phyloP scores from a whole-genome alignment of 208 protist species.

The Acanthamoeba lenticulata region DNA sequence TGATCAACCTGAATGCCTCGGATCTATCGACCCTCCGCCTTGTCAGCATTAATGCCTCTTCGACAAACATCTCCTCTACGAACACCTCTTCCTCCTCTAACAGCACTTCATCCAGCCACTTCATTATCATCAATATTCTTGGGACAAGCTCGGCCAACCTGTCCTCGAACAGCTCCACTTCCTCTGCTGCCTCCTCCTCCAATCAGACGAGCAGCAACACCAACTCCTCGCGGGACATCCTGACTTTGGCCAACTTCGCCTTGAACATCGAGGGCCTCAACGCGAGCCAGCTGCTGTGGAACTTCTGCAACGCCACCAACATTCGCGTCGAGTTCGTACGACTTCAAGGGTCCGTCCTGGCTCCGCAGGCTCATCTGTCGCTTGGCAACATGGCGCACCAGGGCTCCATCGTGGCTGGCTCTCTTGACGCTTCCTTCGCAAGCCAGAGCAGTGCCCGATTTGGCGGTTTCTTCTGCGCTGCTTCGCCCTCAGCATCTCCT shows the following conservation, averaged over 20 bases:
- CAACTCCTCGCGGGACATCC: not conserved
- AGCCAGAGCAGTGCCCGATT: not conserved
- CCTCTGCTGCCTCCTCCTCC: not conserved
- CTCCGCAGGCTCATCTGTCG: not conserved
- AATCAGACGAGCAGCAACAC: too few species aligned
- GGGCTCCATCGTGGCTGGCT: not conserved
- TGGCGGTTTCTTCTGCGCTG: not conserved
- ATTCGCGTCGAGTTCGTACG: not conserved
- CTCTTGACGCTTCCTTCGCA: not conserved
- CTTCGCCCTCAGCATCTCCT: not conserved
- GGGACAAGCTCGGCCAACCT: not conserved
- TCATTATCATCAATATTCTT: not conserved
- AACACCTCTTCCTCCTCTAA: not conserved
- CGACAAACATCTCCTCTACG: not conserved
- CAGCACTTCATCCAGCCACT: not conserved
- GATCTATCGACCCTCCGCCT: not conserved
- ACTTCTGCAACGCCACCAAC: conserved; percentile 34
- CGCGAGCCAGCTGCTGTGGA: conserved; percentile 5
- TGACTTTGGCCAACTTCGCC: not conserved
- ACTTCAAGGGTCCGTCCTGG: not conserved
- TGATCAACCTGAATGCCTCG: not conserved
- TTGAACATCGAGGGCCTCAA: not conserved
- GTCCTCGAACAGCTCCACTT: not conserved
- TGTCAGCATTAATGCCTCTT: not conserved
- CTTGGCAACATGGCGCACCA: not conserved